These are phyloP conservation scores for Babesia bigemina DNA, from an alignment of 169 alveolate species.

Conservation along the genomic window DNA sequence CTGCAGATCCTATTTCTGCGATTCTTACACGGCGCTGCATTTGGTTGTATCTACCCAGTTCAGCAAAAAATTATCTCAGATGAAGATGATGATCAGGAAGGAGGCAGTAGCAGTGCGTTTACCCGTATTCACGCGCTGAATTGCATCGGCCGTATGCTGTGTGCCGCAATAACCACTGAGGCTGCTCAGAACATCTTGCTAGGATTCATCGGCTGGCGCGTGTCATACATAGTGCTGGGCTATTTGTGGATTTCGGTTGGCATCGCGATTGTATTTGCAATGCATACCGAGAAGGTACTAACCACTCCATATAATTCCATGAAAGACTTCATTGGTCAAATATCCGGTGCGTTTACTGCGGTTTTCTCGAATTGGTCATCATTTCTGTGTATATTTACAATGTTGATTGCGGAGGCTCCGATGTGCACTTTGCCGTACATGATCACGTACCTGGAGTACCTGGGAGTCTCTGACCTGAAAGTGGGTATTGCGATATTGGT, in stretches of 20 bases:
- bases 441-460: conserved; percentile 88
- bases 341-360: background rate
- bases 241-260: conserved; percentile 8
- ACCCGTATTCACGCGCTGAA: conserved; percentile 38
- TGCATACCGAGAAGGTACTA: background rate
- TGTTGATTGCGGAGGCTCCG: conserved; percentile 87
- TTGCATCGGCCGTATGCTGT: conserved; percentile 39
- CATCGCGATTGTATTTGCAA: background rate
- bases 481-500: conserved; percentile 85
- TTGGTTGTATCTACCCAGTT: too few relatives aligned
- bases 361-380: conserved; percentile 38
- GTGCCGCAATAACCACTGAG: conserved; percentile 4
- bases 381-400: conserved; percentile 13
- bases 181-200: background rate
- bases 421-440: conserved; percentile 87
- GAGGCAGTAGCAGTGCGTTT: conserved; percentile 16
- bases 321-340: too few relatives aligned
- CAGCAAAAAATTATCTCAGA: too few relatives aligned
- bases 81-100: too few relatives aligned
- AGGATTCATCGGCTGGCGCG: conserved; percentile 44
- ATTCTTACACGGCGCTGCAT: too few relatives aligned
- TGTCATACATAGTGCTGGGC: conserved; percentile 25
- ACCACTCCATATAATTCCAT: background rate
- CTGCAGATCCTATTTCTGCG: background rate
- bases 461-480: conserved; percentile 82